Evolutionary conservation across 2,329 filamentous ascomycete species (phyloP).

Genomic region (Hypoxylon sp.): DNA sequence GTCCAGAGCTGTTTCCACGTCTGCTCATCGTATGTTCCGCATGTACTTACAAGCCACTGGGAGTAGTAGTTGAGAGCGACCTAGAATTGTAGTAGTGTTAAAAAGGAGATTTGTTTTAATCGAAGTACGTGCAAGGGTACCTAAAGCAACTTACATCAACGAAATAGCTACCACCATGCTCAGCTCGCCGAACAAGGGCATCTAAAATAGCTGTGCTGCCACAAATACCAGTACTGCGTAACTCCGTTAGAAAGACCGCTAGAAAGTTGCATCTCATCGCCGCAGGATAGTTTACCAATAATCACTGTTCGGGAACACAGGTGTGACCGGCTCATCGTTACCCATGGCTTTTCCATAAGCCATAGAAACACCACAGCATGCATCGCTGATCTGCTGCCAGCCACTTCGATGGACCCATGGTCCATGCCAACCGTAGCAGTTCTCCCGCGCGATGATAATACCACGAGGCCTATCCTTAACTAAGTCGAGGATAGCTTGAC

Average conservation of each 20-base stretch:
- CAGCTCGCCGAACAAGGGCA: slow-evolving; percentile 51
- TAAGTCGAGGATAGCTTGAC: slow-evolving; percentile 52
- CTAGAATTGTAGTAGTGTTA: slow-evolving; percentile 31
- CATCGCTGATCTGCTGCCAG: slow-evolving; percentile 64
- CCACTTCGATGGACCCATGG: slow-evolving; percentile 56
- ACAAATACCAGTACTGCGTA: slow-evolving; percentile 52
- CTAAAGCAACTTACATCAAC: slow-evolving; percentile 54
- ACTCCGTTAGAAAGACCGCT: no score
- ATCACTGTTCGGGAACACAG: slow-evolving; percentile 46
- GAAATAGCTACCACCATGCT: slow-evolving; percentile 51
- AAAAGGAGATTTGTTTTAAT: no score
- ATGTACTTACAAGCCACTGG: slow-evolving; percentile 51
- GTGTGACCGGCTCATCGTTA: slow-evolving; percentile 42
- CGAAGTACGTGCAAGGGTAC: no score
- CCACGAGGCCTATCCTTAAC: slow-evolving; percentile 52
- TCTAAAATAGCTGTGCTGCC: slow-evolving; percentile 53
- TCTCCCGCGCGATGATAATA: slow-evolving; percentile 58
- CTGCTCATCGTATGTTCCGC: slow-evolving; percentile 49
- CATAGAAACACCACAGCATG: slow-evolving; percentile 53
- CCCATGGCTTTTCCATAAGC: slow-evolving; percentile 56
- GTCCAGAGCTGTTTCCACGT: slow-evolving; percentile 23
- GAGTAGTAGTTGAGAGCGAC: slow-evolving; percentile 53
- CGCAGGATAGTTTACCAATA: slow-evolving; percentile 41
- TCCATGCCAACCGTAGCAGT: slow-evolving; percentile 63
- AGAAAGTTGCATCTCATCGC: no score